Conservation (phyloP, 148 eudicot species). For the Nyssa sinensis region DNA sequence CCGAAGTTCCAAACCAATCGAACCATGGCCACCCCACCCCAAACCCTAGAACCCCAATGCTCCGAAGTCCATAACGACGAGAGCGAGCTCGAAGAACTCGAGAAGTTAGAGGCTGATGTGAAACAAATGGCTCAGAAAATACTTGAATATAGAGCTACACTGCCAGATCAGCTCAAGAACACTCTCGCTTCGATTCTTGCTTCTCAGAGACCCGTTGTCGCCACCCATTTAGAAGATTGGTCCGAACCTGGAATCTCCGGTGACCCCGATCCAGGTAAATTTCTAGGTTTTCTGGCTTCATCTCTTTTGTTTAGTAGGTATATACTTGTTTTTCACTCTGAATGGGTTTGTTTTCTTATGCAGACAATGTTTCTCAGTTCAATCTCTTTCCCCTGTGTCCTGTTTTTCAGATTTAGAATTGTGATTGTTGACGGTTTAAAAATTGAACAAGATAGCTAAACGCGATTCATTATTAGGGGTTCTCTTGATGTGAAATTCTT, state of each 20-base stretch:
- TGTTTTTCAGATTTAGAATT: too few relatives aligned
- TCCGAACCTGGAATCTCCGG: constrained; percentile 34
- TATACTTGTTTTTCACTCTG: too few relatives aligned
- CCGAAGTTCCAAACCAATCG: background rate
- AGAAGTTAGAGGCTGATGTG: constrained; percentile 51
- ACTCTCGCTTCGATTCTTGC: constrained; percentile 46
- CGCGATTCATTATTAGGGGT: too few relatives aligned
- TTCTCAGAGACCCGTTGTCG: constrained; percentile 41
- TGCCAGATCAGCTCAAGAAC: constrained; percentile 50
- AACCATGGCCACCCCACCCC: background rate
- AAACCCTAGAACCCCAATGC: constrained; percentile 7
- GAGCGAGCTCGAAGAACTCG: constrained; percentile 25
- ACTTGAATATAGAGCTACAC: constrained; percentile 41
- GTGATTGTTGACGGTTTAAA: too few relatives aligned
- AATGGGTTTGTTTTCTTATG: too few relatives aligned
- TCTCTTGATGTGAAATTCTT: too few relatives aligned
- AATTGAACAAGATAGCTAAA: too few relatives aligned
- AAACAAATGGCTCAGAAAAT: constrained; percentile 54
- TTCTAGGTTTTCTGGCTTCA: background rate
- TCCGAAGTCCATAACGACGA: constrained; percentile 17
- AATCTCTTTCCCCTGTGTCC: background rate
- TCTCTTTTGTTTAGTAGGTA: too few relatives aligned
- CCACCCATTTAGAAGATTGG: constrained; percentile 18
- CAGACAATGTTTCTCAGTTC: background rate
- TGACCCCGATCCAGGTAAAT: constrained; percentile 20